Evolutionary conservation across 2,329 filamentous ascomycete species (phyloP).

Genomic region (Nemania abortiva): DNA sequence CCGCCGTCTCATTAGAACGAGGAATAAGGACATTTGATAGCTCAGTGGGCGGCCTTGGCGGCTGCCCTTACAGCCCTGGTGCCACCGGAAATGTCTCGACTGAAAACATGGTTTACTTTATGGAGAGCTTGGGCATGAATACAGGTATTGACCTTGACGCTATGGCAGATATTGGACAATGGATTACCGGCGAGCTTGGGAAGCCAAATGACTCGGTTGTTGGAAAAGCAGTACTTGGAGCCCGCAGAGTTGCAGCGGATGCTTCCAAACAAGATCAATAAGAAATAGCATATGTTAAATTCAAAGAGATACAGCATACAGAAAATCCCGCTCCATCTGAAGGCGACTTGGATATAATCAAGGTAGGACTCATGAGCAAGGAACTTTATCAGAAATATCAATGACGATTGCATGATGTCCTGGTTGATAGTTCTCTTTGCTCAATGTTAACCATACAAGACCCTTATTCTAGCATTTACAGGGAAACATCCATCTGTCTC

Average conservation of each 20-base stretch:
- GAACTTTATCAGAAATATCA: neutral
- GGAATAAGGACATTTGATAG: constrained; percentile 75
- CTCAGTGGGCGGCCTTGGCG: constrained; percentile 74
- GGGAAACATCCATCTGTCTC: no score
- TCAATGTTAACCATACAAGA: no score
- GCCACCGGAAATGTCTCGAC: constrained; percentile 73
- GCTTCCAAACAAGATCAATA: constrained; percentile 9
- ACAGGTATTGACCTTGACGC: constrained; percentile 70
- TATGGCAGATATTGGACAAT: constrained; percentile 67
- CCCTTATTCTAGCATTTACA: no score
- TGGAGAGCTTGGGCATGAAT: constrained; percentile 67
- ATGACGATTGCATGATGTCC: no score
- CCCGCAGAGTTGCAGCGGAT: constrained; percentile 39
- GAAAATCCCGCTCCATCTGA: neutral
- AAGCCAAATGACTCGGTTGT: constrained; percentile 57
- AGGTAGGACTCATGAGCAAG: neutral
- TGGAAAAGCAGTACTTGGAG: constrained; percentile 52
- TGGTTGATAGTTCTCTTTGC: no score
- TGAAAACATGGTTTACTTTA: constrained; percentile 58
- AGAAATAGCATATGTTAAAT: neutral
- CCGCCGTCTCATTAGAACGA: constrained; percentile 71
- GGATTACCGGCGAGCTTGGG: constrained; percentile 66
- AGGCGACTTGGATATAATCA: neutral
- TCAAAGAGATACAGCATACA: neutral
- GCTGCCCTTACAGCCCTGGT: constrained; percentile 76